Conservation (phyloP, 768 basidiomycete genomes). For the Termitomyces sp. region DNA sequence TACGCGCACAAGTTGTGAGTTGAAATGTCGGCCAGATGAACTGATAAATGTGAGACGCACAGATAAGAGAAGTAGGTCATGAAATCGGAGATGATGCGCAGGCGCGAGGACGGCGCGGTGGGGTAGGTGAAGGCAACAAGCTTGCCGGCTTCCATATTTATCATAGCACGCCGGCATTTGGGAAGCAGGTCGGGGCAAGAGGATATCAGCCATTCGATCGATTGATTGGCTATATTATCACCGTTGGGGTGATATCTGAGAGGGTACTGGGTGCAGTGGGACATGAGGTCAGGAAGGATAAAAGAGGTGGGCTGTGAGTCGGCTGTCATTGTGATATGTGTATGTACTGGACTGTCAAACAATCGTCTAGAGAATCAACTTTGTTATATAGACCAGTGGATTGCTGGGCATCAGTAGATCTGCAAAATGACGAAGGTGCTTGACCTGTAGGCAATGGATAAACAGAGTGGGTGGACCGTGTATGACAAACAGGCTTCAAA, state of each 20-base stretch:
- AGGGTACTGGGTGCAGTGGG: conserved; percentile 38
- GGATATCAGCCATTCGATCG: conserved; percentile 43
- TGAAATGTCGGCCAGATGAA: background rate
- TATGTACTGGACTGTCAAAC: too few species aligned
- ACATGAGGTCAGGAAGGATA: conserved; percentile 49
- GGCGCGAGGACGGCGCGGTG: conserved; percentile 42
- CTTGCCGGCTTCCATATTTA: conserved; percentile 58
- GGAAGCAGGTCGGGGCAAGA: conserved; percentile 38
- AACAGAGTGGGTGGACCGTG: too few species aligned
- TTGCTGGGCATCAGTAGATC: too few species aligned
- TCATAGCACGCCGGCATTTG: conserved; percentile 40
- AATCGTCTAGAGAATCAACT: too few species aligned
- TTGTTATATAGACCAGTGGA: too few species aligned
- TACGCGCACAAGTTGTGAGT: conserved; percentile 10
- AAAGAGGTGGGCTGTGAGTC: conserved; percentile 20
- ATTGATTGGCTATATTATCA: conserved; percentile 39
- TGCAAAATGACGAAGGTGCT: too few species aligned
- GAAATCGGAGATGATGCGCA: conserved; percentile 64
- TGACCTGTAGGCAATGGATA: too few species aligned
- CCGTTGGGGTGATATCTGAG: conserved; percentile 37
- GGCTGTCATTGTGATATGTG: background rate
- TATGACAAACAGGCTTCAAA: too few species aligned
- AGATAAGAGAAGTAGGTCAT: conserved; percentile 55
- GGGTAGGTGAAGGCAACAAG: conserved; percentile 64
- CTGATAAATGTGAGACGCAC: conserved; percentile 21